Base-by-base conservation (phyloP, 768 basidiomycete species). In the Hemileccinum impolitum region DNA sequence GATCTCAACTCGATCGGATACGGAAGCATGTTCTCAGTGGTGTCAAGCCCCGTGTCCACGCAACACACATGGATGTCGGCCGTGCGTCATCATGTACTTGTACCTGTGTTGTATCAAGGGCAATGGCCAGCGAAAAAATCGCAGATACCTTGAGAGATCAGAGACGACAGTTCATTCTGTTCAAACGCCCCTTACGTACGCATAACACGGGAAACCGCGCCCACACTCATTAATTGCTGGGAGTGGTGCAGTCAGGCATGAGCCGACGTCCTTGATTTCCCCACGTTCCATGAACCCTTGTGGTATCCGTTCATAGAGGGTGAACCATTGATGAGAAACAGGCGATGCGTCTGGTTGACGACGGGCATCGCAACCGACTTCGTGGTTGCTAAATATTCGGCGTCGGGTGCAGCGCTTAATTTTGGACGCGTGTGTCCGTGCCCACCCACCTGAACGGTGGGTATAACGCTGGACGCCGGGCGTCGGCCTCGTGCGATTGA, bases 221-320 rank as follows among this genome's bases (percentile, higher is more conserved):
- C 47, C 47, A 47, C 41, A 42, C 43, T 47, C 21, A 47, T 49
- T 19, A 38, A 25, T 26, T 9, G 28, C 46, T 44, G 45, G 38
- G 43, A 38, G 31, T n/a, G 17, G 48, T 48, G 32, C 36, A 48
- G 38, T 40, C 28, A 35, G 42, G 31, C 34, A 48, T 26, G 43
- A 7, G 37, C 28, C 45, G 39, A 39, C 38, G 30, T 13, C 45
- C 41, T 23, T 23, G 21, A 17, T 50, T 48, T 57, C 58, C 53
- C 50, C 61, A 57, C 52, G 61, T 51, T 46, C 6, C 45, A 52
- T 32, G 44, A 46, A 4, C 45, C 52, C 54, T 53, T 39, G 43
- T 47, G 15, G 28, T 17, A n/a, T 28, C 19, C 18, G 28, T 14
- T 34, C 26, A 21, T 45, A 21, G 32, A 40, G 47, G 42, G 18